Evolutionary conservation across 2,329 filamentous ascomycete species (phyloP).

Genomic region (Talaromyces amestolkiae): DNA sequence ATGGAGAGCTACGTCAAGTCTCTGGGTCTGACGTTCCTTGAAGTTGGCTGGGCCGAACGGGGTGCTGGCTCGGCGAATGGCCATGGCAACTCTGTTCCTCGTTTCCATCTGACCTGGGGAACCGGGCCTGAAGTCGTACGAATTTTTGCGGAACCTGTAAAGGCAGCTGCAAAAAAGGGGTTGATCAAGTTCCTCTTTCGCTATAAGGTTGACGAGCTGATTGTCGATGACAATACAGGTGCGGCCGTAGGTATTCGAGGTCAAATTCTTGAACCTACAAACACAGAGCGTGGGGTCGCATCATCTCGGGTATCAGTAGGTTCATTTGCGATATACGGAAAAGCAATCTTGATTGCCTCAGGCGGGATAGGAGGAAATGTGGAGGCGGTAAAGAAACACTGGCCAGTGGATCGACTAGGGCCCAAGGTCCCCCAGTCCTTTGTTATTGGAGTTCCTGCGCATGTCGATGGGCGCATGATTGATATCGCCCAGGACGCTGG

Average conservation of each 20-base stretch:
- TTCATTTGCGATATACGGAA: conserved; percentile 54
- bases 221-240: conserved; percentile 52
- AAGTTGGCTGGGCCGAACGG: conserved; percentile 62
- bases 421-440: conserved; percentile 56
- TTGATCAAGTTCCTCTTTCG: conserved; percentile 56
- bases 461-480: conserved; percentile 65
- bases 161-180: conserved; percentile 52
- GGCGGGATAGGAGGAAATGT: conserved; percentile 63
- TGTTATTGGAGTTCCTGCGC: conserved; percentile 60
- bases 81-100: conserved; percentile 61
- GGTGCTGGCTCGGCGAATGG: conserved; percentile 56
- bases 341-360: conserved; percentile 55
- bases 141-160: conserved; percentile 57
- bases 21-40: conserved; percentile 54
- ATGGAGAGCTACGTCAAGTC: conserved; percentile 59
- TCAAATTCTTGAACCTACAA: conserved; percentile 52
- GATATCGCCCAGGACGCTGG: conserved; percentile 54
- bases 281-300: conserved; percentile 51
- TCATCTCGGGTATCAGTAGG: conserved; percentile 47
- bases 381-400: conserved; percentile 57
- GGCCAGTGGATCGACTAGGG: conserved; percentile 58
- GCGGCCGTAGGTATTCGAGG: conserved; percentile 55
- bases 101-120: conserved; percentile 64
- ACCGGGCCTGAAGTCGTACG: conserved; percentile 60
- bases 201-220: conserved; percentile 57